Evolutionary conservation across 805 yeast species (phyloP).

Genomic region (Kluyveromyces dobzhanskii): DNA sequence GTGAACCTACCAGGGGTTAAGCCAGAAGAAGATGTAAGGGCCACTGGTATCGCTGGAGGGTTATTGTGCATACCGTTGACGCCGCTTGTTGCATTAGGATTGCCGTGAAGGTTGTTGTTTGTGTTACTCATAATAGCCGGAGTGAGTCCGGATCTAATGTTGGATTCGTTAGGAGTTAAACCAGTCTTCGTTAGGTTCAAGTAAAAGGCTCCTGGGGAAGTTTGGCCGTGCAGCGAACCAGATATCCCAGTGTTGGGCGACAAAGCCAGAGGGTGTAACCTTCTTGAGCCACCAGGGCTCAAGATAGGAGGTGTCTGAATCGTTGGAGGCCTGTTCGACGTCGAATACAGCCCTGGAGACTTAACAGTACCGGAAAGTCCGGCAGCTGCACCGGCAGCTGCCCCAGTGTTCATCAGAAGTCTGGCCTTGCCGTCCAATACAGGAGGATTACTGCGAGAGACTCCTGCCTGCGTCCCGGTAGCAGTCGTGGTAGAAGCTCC

Average conservation of each 20-base stretch:
- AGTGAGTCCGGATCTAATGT: conserved; percentile 61
- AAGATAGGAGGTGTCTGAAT: conserved; percentile 35
- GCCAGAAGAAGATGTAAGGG: conserved; percentile 1
- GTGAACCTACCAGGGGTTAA: background rate
- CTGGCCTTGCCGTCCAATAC: conserved; percentile 1
- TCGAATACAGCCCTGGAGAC: conserved; percentile 13
- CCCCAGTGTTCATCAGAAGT: conserved; percentile 1
- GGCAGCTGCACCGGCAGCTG: conserved; percentile 1
- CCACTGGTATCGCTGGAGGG: conserved; percentile 3
- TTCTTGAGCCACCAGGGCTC: conserved; percentile 52
- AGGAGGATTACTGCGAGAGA: background rate
- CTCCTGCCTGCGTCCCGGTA: background rate
- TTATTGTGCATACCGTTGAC: background rate
- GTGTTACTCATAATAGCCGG: conserved; percentile 41
- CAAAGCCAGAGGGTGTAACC: conserved; percentile 36
- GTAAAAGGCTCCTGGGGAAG: conserved; percentile 12
- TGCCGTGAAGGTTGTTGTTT: background rate
- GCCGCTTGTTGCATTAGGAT: background rate
- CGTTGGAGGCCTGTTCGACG: conserved; percentile 18
- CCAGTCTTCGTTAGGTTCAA: conserved; percentile 39
- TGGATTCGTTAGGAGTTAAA: conserved; percentile 69
- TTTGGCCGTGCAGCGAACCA: background rate
- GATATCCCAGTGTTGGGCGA: conserved; percentile 10
- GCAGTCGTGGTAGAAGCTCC: no score
- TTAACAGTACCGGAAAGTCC: background rate